A percentile compares a stretch with the other conserved stretches of the same genome.
phyloP scores from a whole-genome alignment of 495 filamentous ascomycete species.

The Bombardia bombarda region DNA sequence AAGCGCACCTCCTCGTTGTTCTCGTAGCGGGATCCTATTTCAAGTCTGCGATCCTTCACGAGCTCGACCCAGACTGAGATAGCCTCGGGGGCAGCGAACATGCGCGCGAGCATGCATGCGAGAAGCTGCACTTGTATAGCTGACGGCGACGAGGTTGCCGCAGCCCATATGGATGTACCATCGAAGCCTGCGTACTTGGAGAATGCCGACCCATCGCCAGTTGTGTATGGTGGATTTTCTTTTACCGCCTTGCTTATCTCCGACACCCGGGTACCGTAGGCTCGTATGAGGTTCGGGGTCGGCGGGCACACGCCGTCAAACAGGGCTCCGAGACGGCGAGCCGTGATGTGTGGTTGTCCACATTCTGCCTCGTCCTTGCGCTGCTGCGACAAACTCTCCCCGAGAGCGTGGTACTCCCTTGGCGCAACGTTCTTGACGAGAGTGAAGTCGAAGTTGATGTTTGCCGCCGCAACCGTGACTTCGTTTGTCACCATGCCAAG shows the following conservation, averaged over 20 bases:
- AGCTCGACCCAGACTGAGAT: neutral
- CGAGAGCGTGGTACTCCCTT: neutral
- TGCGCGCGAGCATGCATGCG: neutral
- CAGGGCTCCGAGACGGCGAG: neutral
- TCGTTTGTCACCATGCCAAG: neutral
- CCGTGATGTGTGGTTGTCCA: neutral
- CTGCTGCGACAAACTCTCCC: neutral
- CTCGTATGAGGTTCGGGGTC: neutral
- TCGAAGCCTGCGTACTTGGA: conserved; percentile 1
- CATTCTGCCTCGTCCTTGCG: neutral
- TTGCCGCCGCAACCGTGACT: neutral
- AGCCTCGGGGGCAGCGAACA: neutral
- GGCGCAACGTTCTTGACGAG: neutral
- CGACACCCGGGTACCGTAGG: neutral
- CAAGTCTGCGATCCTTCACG: neutral
- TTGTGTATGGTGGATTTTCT: too few species aligned
- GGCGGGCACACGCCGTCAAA: neutral
- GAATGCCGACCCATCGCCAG: too few species aligned
- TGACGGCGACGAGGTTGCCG: neutral
- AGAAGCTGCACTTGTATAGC: neutral
- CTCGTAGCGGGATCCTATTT: neutral
- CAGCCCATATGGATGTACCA: conserved; percentile 2
- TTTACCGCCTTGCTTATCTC: too few species aligned
- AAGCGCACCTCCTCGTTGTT: neutral
- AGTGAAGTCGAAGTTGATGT: neutral